Conservation (phyloP, 1,139 yeast genomes). For the Sugiyamaella grinbergsii region DNA sequence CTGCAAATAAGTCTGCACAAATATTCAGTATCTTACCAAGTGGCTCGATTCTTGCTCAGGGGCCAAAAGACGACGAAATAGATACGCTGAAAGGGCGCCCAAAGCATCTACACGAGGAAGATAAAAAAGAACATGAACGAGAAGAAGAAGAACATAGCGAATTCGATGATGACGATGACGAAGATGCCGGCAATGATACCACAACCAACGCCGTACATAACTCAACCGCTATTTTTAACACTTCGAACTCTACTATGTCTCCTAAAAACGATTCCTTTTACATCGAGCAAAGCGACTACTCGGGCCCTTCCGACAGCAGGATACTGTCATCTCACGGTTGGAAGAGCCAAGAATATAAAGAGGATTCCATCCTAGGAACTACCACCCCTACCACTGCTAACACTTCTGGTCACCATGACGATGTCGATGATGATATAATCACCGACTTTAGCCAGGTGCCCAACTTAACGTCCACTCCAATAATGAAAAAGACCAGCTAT, state of each 20-base stretch:
- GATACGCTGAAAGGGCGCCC: slow-evolving; percentile 4
- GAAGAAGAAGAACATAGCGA: slow-evolving; percentile 6
- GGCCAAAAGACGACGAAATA: slow-evolving; percentile 14
- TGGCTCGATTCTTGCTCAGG: slow-evolving; percentile 32
- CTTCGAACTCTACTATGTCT: slow-evolving; percentile 1
- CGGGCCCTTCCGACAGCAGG: slow-evolving; percentile 5
- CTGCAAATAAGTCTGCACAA: slow-evolving; percentile 16
- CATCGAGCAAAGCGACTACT: slow-evolving; percentile 12
- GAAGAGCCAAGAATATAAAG: slow-evolving; percentile 11
- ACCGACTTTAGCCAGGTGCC: slow-evolving; percentile 12
- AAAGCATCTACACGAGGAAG: slow-evolving; percentile 4
- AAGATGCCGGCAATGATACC: neutral
- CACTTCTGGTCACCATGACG: neutral
- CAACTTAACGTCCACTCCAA: slow-evolving; percentile 10
- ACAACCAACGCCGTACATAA: neutral
- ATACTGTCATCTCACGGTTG: slow-evolving; percentile 4
- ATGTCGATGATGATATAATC: slow-evolving; percentile 7
- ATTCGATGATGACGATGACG: slow-evolving; percentile 3
- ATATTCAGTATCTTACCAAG: slow-evolving; percentile 36
- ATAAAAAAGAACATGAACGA: slow-evolving; percentile 5
- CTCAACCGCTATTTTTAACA: neutral
- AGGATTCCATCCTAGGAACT: neutral
- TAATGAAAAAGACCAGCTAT: neutral
- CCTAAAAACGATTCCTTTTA: slow-evolving; percentile 19
- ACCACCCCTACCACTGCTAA: neutral